Evolutionary conservation across 768 basidiomycete species (phyloP), one percentile per base, ranked within the genome.

Genomic region (Amanita exitialis): DNA sequence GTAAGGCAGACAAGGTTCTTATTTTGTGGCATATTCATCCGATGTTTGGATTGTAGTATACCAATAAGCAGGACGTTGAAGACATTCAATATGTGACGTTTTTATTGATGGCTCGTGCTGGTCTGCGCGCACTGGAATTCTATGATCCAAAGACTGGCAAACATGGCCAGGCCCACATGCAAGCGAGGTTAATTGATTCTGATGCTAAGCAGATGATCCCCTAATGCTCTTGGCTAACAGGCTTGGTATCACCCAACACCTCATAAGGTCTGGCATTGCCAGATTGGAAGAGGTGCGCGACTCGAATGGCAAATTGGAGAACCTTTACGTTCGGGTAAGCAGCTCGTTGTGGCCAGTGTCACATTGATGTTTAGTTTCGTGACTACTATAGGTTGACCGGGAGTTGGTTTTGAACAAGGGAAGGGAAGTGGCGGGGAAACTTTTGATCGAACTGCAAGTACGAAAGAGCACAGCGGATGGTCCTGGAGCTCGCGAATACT

Each of bases 131-230:
- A 4, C 72, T 93, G 34, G 88, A 92, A 63, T 90, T 73, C 62
- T 94, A 86, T 58, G 87, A 94, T 59, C 90, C 90, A 21, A 70
- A 68, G 23, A 86, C 81, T 12, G 69, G 81, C 65, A 90, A 90
- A 64, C 90, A 92, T 58, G 87, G 90, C 15, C 88, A 92, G 61
- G 89, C 88, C 13, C 88, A 90, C 60, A 92, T 90, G 90, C 86
- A 91, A 66, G 89, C 88, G 41, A 79, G 88, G 86, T 87, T 63
- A 43, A 77, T 54, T 18, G 34, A 45, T 45, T 25, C 50, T 25
- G 42, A 28, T 51, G 32, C 56, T 47, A 10, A 42, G 16, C 34
- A 23, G 38, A n/a, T 28, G 46, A 52, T 13, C 21, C 15, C 23
- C 51, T 51, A 53, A 39, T 50, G 43, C 34, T 52, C 35, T 12